Conservation (phyloP, 306 rosid species). For the Cucumis cinereus region DNA sequence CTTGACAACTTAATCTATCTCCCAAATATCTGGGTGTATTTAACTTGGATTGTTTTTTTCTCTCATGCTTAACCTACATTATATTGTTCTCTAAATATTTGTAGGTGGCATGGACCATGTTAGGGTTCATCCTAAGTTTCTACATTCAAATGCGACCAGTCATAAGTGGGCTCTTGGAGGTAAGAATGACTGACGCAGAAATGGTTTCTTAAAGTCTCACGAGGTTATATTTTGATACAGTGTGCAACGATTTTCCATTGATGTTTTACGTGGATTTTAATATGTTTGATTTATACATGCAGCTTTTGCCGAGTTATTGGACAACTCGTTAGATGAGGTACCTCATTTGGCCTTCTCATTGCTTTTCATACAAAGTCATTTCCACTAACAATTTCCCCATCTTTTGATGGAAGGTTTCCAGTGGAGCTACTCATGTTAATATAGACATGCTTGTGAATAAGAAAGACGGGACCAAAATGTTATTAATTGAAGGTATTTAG, state of each 20-base stretch:
- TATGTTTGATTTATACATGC: constrained; percentile 26
- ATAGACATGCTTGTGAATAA: constrained; percentile 61
- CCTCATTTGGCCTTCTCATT: background rate
- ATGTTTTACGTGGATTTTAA: background rate
- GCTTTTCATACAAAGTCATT: background rate
- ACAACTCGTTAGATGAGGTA: constrained; percentile 93
- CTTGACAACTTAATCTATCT: background rate
- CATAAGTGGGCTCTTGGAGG: constrained; percentile 99
- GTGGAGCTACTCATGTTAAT: constrained; percentile 79
- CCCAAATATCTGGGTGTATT: background rate
- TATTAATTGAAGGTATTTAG: constrained; percentile 61
- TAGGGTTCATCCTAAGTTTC: constrained; percentile 95
- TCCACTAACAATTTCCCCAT: constrained; percentile 7
- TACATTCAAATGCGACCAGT: constrained; percentile 96
- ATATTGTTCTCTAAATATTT: constrained; percentile 9
- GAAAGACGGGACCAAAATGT: constrained; percentile 63
- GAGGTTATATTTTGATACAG: background rate
- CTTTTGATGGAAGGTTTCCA: constrained; percentile 48
- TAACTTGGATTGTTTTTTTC: background rate
- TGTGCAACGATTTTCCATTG: constrained; percentile 6
- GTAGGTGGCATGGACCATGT: constrained; percentile 94
- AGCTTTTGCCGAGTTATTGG: constrained; percentile 97
- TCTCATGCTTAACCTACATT: background rate
- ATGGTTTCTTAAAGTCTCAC: background rate
- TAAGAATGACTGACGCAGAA: constrained; percentile 10